A percentile compares a stretch with the other conserved stretches of the same genome.
Conservation (phyloP, 116 monocot genomes). For the Zostera marina region DNA sequence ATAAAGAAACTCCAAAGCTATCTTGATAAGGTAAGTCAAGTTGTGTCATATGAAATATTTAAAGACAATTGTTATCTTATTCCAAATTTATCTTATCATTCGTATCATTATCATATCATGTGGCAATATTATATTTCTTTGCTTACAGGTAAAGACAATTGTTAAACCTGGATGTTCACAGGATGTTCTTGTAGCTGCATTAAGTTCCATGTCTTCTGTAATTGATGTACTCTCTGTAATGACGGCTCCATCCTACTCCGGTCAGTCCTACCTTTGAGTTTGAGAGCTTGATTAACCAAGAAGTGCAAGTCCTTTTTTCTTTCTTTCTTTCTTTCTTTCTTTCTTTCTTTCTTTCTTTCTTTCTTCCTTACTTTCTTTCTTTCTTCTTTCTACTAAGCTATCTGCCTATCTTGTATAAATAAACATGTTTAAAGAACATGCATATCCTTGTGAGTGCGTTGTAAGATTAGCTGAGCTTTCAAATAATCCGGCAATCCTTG, state of each 20-base stretch:
- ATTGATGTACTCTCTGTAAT: constrained; percentile 52
- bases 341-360: not conserved
- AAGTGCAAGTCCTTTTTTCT: constrained; percentile 13
- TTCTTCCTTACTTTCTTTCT: not conserved
- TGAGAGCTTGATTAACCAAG: not conserved
- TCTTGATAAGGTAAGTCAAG: constrained; percentile 19
- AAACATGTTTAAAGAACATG: too few species aligned
- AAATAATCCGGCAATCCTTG: too few species aligned
- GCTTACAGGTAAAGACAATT: constrained; percentile 50
- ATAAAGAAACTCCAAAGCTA: constrained; percentile 90
- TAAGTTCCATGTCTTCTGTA: constrained; percentile 73
- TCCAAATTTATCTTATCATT: not conserved
- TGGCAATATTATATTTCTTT: not conserved
- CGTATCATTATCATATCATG: not conserved
- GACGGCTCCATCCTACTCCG: constrained; percentile 21
- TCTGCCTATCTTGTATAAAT: too few species aligned
- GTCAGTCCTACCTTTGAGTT: constrained; percentile 15
- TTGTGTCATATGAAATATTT: too few species aligned
- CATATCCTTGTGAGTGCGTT: too few species aligned
- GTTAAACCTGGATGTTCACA: constrained; percentile 89
- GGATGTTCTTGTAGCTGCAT: constrained; percentile 71
- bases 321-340: not conserved
- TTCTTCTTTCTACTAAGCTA: not conserved
- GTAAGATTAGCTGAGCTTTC: too few species aligned
- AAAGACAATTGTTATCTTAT: too few species aligned